Evolutionary conservation across 192 early-diverging fungal genomes (phyloP), one percentile per base, ranked within the genome.

Genomic region (Backusella liffmaniae): DNA sequence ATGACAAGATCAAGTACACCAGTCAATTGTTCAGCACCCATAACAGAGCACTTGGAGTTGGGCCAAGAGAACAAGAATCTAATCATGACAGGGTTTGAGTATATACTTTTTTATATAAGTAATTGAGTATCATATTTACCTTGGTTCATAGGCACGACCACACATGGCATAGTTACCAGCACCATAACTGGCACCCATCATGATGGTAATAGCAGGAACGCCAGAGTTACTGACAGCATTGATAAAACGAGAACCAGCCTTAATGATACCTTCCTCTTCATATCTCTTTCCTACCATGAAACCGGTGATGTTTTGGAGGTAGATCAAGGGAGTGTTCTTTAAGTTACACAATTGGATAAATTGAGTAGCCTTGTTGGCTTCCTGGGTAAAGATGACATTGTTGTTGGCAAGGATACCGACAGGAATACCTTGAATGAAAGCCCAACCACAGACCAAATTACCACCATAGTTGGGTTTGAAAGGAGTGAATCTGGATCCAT

Each of bases 111-210:
- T 62, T n/a, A 18, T 49, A n/a, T 49, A 49, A 18, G n/a, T 49
- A 44, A 44, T 44, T 13, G 15, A 44, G 5, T 49, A 16, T 26
- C 0, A 10, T 42, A 9, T 49, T 76, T 51, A 87, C 82, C 88
- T 83, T 4, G 90, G 89, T 49, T 89, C 87, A 72, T 90, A 91
- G 13, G 89, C 84, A 16, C 90, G 86, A 66, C 90, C 90, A 44
- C 85, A 81, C 89, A 91, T 90, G 37, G 90, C 90, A 72, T 91
- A 91, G 79, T 91, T 91, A 30, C 90, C 90, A 21, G 90, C 90
- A 67, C 90, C 90, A 51, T 91, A 91, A 79, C 84, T 86, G 62
- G 88, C 88, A 13, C 90, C 90, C 86, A 91, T 88, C 71, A 91
- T 82, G 73, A 91, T 87, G 4, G 89, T 84, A 39, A 90, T 88